phyloP scores from a whole-genome alignment of 495 filamentous ascomycete genomes.

The Tuber microsphaerosporum region DNA sequence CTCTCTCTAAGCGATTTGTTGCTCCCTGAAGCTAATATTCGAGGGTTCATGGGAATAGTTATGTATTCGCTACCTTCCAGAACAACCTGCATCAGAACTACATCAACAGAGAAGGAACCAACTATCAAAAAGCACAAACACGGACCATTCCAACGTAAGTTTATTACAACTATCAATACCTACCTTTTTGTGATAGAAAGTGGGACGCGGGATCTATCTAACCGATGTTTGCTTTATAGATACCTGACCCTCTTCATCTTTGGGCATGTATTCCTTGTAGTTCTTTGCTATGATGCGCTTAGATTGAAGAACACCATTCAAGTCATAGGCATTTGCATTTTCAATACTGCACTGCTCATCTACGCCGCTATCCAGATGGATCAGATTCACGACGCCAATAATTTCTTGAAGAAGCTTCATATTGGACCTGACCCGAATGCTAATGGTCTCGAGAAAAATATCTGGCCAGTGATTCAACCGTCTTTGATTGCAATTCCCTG shows the following conservation, averaged over 20 bases:
- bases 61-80: conserved; percentile 65
- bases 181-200: conserved; percentile 5
- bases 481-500: conserved; percentile 79
- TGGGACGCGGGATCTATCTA: conserved; percentile 41
- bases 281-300: conserved; percentile 86
- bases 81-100: conserved; percentile 44
- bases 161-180: not conserved
- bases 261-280: conserved; percentile 82
- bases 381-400: conserved; percentile 70
- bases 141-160: conserved; percentile 45
- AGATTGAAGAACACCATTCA: conserved; percentile 97
- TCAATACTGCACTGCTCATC: conserved; percentile 81
- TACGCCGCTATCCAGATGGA: conserved; percentile 88
- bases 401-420: conserved; percentile 42
- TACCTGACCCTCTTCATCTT: conserved; percentile 97
- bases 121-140: conserved; percentile 39
- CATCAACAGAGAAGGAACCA: conserved; percentile 17
- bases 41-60: conserved; percentile 48
- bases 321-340: conserved; percentile 86
- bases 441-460: conserved; percentile 42
- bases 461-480: conserved; percentile 64
- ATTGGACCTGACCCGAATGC: conserved; percentile 24
- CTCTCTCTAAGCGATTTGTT: conserved; percentile 6
- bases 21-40: conserved; percentile 13
- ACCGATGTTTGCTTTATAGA: conserved; percentile 62